Evolutionary conservation across 805 yeast species (phyloP), one percentile per base, ranked within the genome.

Genomic region (Candida verbasci): DNA sequence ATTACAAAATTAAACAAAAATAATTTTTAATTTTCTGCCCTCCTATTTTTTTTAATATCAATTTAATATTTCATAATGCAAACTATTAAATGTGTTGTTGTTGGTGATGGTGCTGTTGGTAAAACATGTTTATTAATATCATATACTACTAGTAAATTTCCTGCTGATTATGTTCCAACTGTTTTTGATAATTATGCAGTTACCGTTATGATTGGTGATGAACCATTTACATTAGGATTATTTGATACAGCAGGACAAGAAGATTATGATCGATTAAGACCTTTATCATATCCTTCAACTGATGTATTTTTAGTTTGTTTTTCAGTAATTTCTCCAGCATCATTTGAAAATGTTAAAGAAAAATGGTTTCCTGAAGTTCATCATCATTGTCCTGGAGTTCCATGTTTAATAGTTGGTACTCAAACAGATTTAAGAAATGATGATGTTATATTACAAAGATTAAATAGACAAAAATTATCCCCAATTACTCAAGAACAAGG

Each of bases 71-170:
- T 7, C 18, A 31, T 24, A 3, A 73, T 74, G 78, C 76, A 72
- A 56, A 71, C 81, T 41, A 74, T 85, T 62, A 91, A 91, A 68
- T 93, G 97, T 74, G 97, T 93, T 48, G 97, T 91, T 47, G 97
- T 93, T 39, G 98, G 98, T 48, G 98, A 93, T 68, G 98, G 98
- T 86, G 97, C 97, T 50, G 97, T 93, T 46, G 98, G 98, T 52
- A 91, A 88, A 42, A 91, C 97, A 14, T 91, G 97, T 69, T 78
- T 93, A 45, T 75, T 93, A 50, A 91, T 91, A 56, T 89, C 97
- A 46, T 91, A 91, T 66, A 91, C 97, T 36, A 91, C 96, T 42
- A 86, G 87, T 68, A 93, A 91, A 61, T 91, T 91, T 65, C 98
- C 98, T 21, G 93, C 95, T 38, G 97, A 93, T 65, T 91, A 91